phyloP scores from a whole-genome alignment of 495 filamentous ascomycete species.

The Podospora australis region DNA sequence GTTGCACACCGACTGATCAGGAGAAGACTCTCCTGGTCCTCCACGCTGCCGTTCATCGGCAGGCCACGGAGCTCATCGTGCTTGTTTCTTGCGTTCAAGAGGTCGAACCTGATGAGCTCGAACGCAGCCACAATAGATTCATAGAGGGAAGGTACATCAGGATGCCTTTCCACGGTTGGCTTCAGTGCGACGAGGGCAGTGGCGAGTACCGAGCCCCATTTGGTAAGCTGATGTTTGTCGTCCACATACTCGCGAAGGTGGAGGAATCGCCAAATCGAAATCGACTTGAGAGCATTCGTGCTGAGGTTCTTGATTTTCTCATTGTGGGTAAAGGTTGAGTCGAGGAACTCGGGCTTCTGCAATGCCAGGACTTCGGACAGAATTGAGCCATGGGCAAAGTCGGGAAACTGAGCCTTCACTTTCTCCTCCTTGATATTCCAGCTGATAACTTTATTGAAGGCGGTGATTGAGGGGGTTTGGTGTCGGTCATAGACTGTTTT shows the following conservation, averaged over 20 bases:
- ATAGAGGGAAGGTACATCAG: constrained; percentile 35
- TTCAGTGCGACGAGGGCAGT: constrained; percentile 58
- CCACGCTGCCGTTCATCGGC: constrained; percentile 43
- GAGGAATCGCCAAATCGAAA: constrained; percentile 80
- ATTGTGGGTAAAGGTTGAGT: constrained; percentile 52
- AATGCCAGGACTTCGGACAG: constrained; percentile 53
- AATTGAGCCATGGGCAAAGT: constrained; percentile 49
- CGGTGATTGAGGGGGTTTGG: constrained; percentile 49
- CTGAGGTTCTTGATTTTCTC: constrained; percentile 41
- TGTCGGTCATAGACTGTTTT: constrained; percentile 54
- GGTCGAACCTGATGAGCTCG: constrained; percentile 68
- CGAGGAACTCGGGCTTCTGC: constrained; percentile 56
- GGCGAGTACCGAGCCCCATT: constrained; percentile 75
- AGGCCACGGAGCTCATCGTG: constrained; percentile 46
- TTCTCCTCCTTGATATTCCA: constrained; percentile 66
- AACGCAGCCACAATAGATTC: constrained; percentile 59
- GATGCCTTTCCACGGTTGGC: constrained; percentile 55
- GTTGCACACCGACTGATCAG: constrained; percentile 81
- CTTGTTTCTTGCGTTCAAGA: constrained; percentile 60
- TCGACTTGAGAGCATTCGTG: constrained; percentile 65
- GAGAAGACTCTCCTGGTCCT: constrained; percentile 62
- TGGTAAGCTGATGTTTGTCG: constrained; percentile 70
- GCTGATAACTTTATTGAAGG: constrained; percentile 52
- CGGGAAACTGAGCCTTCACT: constrained; percentile 38
- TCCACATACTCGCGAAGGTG: constrained; percentile 83